Percentiles rank a stretch among this genome's conserved stretches.
Conservation (phyloP, 371 early-diverging fungal genomes). For the Entomophthora muscae region DNA sequence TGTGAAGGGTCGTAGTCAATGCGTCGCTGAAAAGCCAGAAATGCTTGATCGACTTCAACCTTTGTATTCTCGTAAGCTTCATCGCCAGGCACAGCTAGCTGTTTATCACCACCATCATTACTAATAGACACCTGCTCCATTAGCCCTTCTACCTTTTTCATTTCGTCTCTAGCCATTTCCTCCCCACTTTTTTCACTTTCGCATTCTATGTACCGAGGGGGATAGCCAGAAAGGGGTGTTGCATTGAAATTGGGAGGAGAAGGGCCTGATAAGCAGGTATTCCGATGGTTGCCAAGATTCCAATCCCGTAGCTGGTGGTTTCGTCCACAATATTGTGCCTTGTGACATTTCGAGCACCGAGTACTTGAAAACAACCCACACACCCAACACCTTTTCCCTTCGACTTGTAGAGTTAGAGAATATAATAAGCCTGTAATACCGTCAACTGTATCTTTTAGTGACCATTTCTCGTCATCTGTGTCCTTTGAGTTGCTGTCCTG, state of each 20-base stretch:
- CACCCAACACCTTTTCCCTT: slow-evolving; percentile 29
- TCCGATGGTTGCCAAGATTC: slow-evolving; percentile 43
- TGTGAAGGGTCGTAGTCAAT: slow-evolving; percentile 68
- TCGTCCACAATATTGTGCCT: slow-evolving; percentile 55
- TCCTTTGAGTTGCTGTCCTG: slow-evolving; percentile 15
- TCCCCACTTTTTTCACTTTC: slow-evolving; percentile 39
- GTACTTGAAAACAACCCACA: slow-evolving; percentile 71
- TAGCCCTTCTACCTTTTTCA: slow-evolving; percentile 15
- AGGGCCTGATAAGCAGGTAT: not conserved
- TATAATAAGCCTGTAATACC: not conserved
- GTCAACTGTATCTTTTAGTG: not conserved
- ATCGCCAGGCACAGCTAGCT: slow-evolving; percentile 35
- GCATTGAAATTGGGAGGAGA: not conserved
- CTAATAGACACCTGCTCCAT: slow-evolving; percentile 14
- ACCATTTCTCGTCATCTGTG: slow-evolving; percentile 17
- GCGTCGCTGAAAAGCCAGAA: slow-evolving; percentile 76
- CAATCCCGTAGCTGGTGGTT: slow-evolving; percentile 77
- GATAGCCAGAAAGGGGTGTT: slow-evolving; percentile 20
- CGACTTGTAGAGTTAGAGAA: not conserved
- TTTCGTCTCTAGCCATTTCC: slow-evolving; percentile 9
- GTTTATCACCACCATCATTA: slow-evolving; percentile 18
- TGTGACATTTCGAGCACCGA: slow-evolving; percentile 58
- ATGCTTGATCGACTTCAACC: slow-evolving; percentile 78
- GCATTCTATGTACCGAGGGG: slow-evolving; percentile 53
- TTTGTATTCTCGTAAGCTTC: slow-evolving; percentile 56